Conservation (phyloP, 129 eudicot species). For the Pulicaria dysenterica region DNA sequence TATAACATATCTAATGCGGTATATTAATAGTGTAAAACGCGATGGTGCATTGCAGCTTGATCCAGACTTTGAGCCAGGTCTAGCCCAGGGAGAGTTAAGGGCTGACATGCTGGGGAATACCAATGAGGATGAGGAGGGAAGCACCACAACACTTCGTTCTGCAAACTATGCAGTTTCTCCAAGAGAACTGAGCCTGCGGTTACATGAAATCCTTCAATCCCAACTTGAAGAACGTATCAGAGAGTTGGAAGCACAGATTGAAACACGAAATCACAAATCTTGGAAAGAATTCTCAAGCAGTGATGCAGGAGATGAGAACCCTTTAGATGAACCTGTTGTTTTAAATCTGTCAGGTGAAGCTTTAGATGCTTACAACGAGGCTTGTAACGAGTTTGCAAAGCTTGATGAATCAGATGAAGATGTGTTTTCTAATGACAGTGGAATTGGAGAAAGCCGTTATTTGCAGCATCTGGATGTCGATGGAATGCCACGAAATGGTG, state of each 20-base stretch:
- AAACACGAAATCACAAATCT: constrained; percentile 24
- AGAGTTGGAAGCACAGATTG: constrained; percentile 72
- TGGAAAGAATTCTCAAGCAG: constrained; percentile 46
- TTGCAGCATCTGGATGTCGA: not conserved
- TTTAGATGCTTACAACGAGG: constrained; percentile 74
- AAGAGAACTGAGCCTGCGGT: constrained; percentile 66
- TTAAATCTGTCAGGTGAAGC: constrained; percentile 77
- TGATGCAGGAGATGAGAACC: constrained; percentile 30
- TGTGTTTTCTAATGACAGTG: no score
- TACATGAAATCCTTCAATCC: constrained; percentile 81
- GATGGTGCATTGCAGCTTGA: constrained; percentile 43
- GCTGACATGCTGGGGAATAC: constrained; percentile 46
- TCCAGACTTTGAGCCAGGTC: constrained; percentile 52
- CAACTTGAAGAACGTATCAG: constrained; percentile 75
- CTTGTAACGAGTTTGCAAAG: constrained; percentile 55
- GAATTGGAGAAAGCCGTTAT: no score
- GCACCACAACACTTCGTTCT: constrained; percentile 44
- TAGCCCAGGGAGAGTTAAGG: constrained; percentile 56
- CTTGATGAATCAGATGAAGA: constrained; percentile 52
- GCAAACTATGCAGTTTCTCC: constrained; percentile 72
- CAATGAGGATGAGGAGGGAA: constrained; percentile 50
- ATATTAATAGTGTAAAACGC: not conserved
- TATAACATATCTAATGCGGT: not conserved
- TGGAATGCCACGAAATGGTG: constrained; percentile 12
- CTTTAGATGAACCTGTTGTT: constrained; percentile 50